Percentiles rank a stretch among this genome's conserved stretches.
Evolutionary conservation across 768 basidiomycete genomes (phyloP).

Genomic region (Tephrocybe sp.): DNA sequence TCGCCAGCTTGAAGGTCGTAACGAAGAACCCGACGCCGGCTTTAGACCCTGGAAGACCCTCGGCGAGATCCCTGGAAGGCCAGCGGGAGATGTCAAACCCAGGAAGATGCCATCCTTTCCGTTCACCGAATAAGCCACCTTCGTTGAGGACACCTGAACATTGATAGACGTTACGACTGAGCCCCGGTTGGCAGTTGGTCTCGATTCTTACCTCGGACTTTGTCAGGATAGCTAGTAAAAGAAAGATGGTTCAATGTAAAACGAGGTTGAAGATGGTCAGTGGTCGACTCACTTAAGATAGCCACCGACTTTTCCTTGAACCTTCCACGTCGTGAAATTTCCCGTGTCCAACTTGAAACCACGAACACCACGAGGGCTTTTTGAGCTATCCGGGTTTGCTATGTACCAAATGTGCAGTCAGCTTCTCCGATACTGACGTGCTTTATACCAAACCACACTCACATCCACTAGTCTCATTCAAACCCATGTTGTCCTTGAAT

Average conservation of each 20-base stretch:
- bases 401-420: neutral
- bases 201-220: conserved; percentile 41
- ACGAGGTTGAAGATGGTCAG: neutral
- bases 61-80: conserved; percentile 50
- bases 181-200: neutral
- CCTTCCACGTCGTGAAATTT: conserved; percentile 61
- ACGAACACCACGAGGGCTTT: conserved; percentile 75
- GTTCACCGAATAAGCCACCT: conserved; percentile 70
- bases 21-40: conserved; percentile 84
- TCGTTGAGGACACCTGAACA: conserved; percentile 58
- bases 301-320: conserved; percentile 76
- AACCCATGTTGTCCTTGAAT: conserved; percentile 77
- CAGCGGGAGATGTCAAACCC: conserved; percentile 65
- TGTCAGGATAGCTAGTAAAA: conserved; percentile 63
- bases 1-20: conserved; percentile 62
- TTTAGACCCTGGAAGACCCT: conserved; percentile 52
- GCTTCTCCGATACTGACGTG: neutral
- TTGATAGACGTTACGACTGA: neutral
- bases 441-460: conserved; percentile 13
- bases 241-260: neutral
- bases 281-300: conserved; percentile 50
- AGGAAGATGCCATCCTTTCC: conserved; percentile 73
- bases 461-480: conserved; percentile 59
- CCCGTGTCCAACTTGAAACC: conserved; percentile 71
- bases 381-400: conserved; percentile 52